phyloP scores from a whole-genome alignment of 768 basidiomycete genomes.

The Cystofilobasidium bisporidii region DNA sequence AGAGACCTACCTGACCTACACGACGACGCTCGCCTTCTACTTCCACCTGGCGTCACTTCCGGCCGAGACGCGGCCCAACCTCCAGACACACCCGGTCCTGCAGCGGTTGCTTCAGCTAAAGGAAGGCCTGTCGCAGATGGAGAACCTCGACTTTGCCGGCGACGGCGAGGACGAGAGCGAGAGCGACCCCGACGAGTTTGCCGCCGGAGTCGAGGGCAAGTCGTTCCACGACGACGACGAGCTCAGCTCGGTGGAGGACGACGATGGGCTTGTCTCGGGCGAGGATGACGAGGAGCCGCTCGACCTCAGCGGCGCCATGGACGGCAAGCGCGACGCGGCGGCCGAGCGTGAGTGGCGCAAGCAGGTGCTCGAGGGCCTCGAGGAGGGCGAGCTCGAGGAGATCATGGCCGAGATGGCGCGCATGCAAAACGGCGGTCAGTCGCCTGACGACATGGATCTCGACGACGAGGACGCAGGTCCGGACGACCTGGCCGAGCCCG shows the following conservation, averaged over 20 bases:
- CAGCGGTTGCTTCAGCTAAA: conserved; percentile 70
- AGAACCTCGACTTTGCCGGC: conserved; percentile 64
- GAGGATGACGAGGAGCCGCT: conserved; percentile 2
- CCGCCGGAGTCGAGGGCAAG: conserved; percentile 22
- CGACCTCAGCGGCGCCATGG: background rate
- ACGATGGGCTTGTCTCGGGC: conserved; percentile 33
- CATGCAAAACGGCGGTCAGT: conserved; percentile 44
- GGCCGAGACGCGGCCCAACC: conserved; percentile 51
- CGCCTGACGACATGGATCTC: too few species aligned
- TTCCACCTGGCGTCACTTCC: conserved; percentile 64
- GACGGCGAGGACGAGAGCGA: conserved; percentile 34
- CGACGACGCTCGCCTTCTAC: conserved; percentile 84
- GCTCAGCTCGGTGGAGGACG: too few species aligned
- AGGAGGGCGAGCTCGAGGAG: conserved; percentile 27
- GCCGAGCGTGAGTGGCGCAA: conserved; percentile 25
- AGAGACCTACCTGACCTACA: conserved; percentile 86
- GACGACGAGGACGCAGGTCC: conserved; percentile 34
- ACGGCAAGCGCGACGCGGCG: conserved; percentile 9
- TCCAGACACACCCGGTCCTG: conserved; percentile 60
- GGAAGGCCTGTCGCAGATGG: conserved; percentile 66
- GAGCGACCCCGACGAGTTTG: conserved; percentile 12
- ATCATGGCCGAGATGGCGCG: conserved; percentile 25
- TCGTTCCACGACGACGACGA: conserved; percentile 44
- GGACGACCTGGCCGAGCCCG: conserved; percentile 34
- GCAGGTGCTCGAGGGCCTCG: conserved; percentile 13